Conservation (phyloP, 805 yeast species). For the Yarrowia sp. region DNA sequence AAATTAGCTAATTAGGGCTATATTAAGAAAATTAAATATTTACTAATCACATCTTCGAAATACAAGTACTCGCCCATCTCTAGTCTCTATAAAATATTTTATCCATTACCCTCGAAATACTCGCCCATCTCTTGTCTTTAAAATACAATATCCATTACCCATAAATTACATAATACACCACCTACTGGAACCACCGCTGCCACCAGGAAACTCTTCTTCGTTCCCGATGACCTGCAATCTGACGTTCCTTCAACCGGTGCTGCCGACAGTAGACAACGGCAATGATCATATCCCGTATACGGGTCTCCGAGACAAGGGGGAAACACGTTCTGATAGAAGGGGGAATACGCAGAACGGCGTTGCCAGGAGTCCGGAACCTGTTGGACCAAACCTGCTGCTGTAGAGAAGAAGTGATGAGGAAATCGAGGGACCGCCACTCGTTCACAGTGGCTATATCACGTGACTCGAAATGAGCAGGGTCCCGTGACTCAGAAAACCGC, state of each 20-base stretch:
- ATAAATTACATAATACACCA: not conserved
- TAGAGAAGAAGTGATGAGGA: conserved; percentile 22
- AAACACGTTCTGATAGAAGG: conserved; percentile 13
- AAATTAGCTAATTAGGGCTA: too few species aligned
- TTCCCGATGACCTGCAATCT: conserved; percentile 7
- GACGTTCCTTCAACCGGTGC: conserved; percentile 6
- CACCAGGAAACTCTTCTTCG: not conserved
- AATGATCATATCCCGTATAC: conserved; percentile 15
- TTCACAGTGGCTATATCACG: conserved; percentile 22
- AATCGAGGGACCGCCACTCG: conserved; percentile 34
- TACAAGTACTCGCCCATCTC: too few species aligned
- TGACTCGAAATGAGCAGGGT: conserved; percentile 2
- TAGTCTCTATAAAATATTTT: too few species aligned
- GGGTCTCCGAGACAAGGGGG: conserved; percentile 16
- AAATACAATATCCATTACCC: not conserved
- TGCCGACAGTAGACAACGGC: conserved; percentile 11
- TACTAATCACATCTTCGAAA: too few species aligned
- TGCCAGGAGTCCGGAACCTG: conserved; percentile 13
- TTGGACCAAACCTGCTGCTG: conserved; percentile 17
- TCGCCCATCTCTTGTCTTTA: too few species aligned
- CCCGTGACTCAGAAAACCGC: conserved; percentile 19
- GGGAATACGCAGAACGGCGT: conserved; percentile 9
- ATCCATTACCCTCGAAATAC: too few species aligned
- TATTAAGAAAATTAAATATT: too few species aligned
- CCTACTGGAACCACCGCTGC: not conserved